A percentile compares a stretch with the other conserved stretches of the same genome.
Evolutionary conservation across 73 alveolate species (phyloP).

Genomic region (Paramecium pentaurelia): DNA sequence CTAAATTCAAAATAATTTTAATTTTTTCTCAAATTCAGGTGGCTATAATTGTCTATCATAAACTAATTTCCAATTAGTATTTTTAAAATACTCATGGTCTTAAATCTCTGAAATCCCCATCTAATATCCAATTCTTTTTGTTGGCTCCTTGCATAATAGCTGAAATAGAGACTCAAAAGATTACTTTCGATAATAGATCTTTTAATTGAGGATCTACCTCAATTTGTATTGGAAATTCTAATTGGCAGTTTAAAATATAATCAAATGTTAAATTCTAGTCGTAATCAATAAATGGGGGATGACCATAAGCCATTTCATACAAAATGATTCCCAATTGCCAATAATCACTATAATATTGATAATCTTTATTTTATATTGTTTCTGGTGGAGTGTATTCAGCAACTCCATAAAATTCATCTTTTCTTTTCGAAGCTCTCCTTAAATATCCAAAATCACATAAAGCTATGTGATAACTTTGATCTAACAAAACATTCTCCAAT

Average conservation of each 20-base stretch:
- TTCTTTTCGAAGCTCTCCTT: not conserved
- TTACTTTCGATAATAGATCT: not conserved
- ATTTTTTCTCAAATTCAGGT: conserved; percentile 12
- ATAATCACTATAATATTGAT: conserved; percentile 35
- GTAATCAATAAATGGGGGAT: conserved; percentile 36
- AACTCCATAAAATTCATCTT: not conserved
- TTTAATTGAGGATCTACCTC: not conserved
- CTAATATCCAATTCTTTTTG: not conserved
- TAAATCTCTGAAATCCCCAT: conserved; percentile 14
- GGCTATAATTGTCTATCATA: conserved; percentile 11
- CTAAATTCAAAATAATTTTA: not conserved
- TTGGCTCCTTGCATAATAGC: conserved; percentile 18
- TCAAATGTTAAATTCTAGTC: not conserved
- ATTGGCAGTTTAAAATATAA: conserved; percentile 25
- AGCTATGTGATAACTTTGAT: not conserved
- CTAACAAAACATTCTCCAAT: not conserved
- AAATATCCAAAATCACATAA: conserved; percentile 22
- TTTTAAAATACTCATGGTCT: not conserved
- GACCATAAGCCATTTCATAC: conserved; percentile 26
- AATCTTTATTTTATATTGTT: not conserved
- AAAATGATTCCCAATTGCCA: conserved; percentile 26
- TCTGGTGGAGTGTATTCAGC: conserved; percentile 44
- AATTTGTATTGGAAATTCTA: not conserved
- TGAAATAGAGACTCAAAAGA: not conserved
- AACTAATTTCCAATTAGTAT: not conserved